Conservation (phyloP, 2,329 filamentous ascomycete species). For the Microcera coccophila region DNA sequence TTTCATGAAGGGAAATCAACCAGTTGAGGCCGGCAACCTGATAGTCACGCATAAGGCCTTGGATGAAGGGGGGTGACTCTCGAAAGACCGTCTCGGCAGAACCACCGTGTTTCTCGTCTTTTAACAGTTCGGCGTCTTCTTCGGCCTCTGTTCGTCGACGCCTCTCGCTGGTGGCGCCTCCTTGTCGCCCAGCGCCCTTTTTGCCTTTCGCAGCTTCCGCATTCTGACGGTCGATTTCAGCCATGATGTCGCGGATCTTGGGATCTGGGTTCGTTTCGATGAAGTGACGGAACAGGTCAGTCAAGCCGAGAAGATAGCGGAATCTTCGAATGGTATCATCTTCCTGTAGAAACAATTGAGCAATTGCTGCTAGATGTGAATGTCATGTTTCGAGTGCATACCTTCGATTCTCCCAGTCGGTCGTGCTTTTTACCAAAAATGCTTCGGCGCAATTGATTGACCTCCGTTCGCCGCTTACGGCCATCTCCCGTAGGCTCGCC, state of each 20-base stretch:
- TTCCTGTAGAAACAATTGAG: slow-evolving; percentile 55
- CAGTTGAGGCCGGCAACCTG: slow-evolving; percentile 94
- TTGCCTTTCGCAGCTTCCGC: slow-evolving; percentile 66
- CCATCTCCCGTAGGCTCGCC: slow-evolving; percentile 74
- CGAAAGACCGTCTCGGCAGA: slow-evolving; percentile 87
- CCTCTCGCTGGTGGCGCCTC: slow-evolving; percentile 74
- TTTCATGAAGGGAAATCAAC: slow-evolving; percentile 96
- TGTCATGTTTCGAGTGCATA: slow-evolving; percentile 43
- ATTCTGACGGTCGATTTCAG: slow-evolving; percentile 91
- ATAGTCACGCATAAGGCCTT: slow-evolving; percentile 92
- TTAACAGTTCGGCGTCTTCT: slow-evolving; percentile 83
- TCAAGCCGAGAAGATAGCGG: slow-evolving; percentile 88
- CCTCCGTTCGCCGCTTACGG: slow-evolving; percentile 80
- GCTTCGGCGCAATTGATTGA: slow-evolving; percentile 82
- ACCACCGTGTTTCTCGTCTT: slow-evolving; percentile 85
- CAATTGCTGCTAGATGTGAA: too few species aligned
- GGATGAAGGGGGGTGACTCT: slow-evolving; percentile 85
- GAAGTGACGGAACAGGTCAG: slow-evolving; percentile 96
- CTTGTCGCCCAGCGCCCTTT: slow-evolving; percentile 73
- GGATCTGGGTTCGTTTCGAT: slow-evolving; percentile 97
- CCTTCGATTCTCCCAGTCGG: slow-evolving; percentile 86
- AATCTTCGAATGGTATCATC: slow-evolving; percentile 94
- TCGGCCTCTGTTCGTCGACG: slow-evolving; percentile 92
- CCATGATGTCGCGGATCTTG: slow-evolving; percentile 88
- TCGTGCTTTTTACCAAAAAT: slow-evolving; percentile 96